Percentiles rank a stretch among this genome's conserved stretches.
Conservation (phyloP, 371 early-diverging fungal genomes). For the Zychaea mexicana region DNA sequence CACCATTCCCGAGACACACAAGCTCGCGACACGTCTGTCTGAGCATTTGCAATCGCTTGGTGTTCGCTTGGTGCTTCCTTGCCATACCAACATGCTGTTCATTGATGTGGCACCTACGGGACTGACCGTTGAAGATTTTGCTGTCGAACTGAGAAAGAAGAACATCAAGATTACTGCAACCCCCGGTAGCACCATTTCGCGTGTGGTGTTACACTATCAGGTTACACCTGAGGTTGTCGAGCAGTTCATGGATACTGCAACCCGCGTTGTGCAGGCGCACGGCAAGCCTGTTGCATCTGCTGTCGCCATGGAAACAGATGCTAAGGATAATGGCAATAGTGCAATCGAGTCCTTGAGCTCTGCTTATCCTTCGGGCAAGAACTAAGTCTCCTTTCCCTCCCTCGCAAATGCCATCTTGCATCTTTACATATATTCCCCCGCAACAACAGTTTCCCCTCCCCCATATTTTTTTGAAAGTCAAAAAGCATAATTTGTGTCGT, state of each 20-base stretch:
- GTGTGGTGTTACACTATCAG: conserved; percentile 84
- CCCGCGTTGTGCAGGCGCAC: conserved; percentile 17
- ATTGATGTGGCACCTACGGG: conserved; percentile 48
- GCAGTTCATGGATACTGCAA: conserved; percentile 36
- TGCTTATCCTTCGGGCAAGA: conserved; percentile 4
- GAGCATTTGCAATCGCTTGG: conserved; percentile 60
- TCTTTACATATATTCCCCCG: not conserved
- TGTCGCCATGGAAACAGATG: not conserved
- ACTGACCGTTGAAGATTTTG: conserved; percentile 51
- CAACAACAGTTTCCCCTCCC: no score
- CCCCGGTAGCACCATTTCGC: conserved; percentile 43
- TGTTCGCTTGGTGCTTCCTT: conserved; percentile 58
- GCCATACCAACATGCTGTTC: conserved; percentile 91
- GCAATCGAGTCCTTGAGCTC: not conserved
- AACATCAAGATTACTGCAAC: conserved; percentile 59
- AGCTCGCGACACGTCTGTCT: conserved; percentile 63
- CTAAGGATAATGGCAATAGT: not conserved
- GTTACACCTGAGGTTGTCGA: conserved; percentile 62
- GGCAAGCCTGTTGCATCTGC: conserved; percentile 2
- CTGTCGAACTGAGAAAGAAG: conserved; percentile 43
- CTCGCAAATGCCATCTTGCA: not conserved
- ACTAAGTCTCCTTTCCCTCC: not conserved
- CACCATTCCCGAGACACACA: conserved; percentile 66
- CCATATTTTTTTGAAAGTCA: not conserved
- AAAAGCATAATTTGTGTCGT: no score